Conservation (phyloP, 768 basidiomycete species). For the Cyclocybe aegerita region DNA sequence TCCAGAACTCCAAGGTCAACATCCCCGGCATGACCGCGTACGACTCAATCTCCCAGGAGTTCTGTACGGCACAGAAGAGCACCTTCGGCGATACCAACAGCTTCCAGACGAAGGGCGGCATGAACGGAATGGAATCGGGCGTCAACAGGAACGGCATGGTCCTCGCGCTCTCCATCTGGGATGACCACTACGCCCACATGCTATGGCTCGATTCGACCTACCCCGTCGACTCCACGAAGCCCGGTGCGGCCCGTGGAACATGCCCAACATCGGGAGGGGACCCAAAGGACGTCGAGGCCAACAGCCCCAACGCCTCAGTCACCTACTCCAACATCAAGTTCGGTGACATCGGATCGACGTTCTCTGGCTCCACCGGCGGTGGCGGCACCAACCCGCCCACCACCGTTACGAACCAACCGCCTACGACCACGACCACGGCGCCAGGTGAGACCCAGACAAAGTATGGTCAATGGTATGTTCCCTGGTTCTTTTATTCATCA, state of each 20-base stretch:
- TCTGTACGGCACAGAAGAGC: conserved; percentile 39
- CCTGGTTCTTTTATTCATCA: background rate
- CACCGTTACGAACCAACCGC: background rate
- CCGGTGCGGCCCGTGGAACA: conserved; percentile 3
- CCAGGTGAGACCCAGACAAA: conserved; percentile 2
- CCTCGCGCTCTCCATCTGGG: conserved; percentile 41
- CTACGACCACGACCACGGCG: conserved; percentile 3
- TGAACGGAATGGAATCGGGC: conserved; percentile 29
- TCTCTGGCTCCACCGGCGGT: background rate
- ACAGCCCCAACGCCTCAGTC: conserved; percentile 2
- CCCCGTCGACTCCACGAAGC: conserved; percentile 1
- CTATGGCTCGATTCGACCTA: conserved; percentile 8
- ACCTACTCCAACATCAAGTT: conserved; percentile 6
- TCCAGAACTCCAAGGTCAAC: conserved; percentile 36
- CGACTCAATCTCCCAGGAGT: conserved; percentile 39
- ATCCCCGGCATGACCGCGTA: conserved; percentile 32
- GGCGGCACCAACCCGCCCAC: background rate
- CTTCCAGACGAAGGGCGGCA: conserved; percentile 38
- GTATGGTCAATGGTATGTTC: conserved; percentile 7
- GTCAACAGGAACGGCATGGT: conserved; percentile 38
- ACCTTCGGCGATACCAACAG: conserved; percentile 39
- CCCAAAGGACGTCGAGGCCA: background rate
- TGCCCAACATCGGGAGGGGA: background rate
- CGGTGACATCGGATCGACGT: conserved; percentile 4
- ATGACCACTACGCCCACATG: conserved; percentile 25